Conservation (phyloP, 2,329 filamentous ascomycete species). For the Bipolaris cookei region DNA sequence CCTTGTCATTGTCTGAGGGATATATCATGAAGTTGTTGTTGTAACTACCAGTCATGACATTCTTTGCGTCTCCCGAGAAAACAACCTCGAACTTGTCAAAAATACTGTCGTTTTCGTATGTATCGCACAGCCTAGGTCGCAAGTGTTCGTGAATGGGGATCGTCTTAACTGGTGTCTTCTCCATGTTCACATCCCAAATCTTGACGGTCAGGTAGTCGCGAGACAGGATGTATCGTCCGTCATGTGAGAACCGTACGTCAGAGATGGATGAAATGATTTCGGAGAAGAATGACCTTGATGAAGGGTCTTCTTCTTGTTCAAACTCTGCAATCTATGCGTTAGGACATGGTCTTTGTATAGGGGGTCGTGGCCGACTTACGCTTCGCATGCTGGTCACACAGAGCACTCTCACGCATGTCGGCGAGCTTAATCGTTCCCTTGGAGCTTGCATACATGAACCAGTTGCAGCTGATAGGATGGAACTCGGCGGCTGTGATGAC, state of each 20-base stretch:
- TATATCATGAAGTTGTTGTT: constrained; percentile 99
- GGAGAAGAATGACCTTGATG: constrained; percentile 97
- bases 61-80: constrained; percentile 97
- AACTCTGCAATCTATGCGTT: constrained; percentile 69
- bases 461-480: constrained; percentile 95
- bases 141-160: constrained; percentile 99
- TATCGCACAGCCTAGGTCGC: constrained; percentile 91
- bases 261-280: constrained; percentile 99
- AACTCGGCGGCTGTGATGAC: constrained; percentile 99
- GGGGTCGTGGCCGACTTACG: constrained; percentile 64
- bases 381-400: constrained; percentile 96
- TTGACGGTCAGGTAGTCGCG: constrained; percentile 98
- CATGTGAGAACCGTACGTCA: constrained; percentile 95
- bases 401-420: constrained; percentile 95
- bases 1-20: constrained; percentile 91
- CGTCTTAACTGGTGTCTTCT: constrained; percentile 94
- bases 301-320: constrained; percentile 97
- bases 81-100: constrained; percentile 99
- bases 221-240: constrained; percentile 95
- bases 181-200: constrained; percentile 99
- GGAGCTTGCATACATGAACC: constrained; percentile 99
- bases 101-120: constrained; percentile 98
- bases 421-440: constrained; percentile 99
- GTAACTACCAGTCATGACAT: constrained; percentile 99
- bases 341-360: constrained; percentile 4